Evolutionary conservation across 2,329 filamentous ascomycete species (phyloP).

Genomic region (Arthrobotrys megalospora): DNA sequence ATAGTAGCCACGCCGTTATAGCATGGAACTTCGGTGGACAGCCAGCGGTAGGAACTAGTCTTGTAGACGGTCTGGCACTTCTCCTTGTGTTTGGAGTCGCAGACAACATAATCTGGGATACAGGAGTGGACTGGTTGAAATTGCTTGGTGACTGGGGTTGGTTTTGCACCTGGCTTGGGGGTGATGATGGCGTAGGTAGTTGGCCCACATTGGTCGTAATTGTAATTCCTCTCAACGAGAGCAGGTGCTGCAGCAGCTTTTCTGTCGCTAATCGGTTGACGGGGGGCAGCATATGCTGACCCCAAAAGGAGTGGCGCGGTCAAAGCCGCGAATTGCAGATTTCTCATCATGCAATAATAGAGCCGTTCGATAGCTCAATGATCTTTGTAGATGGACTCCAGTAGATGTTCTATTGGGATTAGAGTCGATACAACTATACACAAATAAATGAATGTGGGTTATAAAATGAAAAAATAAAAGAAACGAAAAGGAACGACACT

Average conservation of each 20-base stretch:
- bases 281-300: conserved; percentile 39
- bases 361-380: conserved; percentile 1
- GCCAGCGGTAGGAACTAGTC: conserved; percentile 53
- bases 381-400: neutral
- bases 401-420: conserved; percentile 7
- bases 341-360: conserved; percentile 35
- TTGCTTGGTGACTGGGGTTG: conserved; percentile 52
- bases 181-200: conserved; percentile 48
- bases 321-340: conserved; percentile 41
- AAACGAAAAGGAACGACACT: conserved; percentile 3
- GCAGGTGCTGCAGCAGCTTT: conserved; percentile 21
- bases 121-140: conserved; percentile 55
- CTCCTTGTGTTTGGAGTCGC: conserved; percentile 48
- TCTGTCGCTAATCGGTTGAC: conserved; percentile 34
- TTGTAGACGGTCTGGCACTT: conserved; percentile 55
- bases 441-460: conserved; percentile 37
- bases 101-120: conserved; percentile 51
- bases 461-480: conserved; percentile 6
- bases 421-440: neutral
- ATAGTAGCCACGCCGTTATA: conserved; percentile 44
- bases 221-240: conserved; percentile 30
- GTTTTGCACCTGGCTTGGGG: conserved; percentile 50
- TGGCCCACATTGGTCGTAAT: conserved; percentile 43
- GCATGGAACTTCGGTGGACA: conserved; percentile 52
- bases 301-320: conserved; percentile 32